Evolutionary conservation across 441 rosid genomes (phyloP).

Genomic region (Breynia disticha): DNA sequence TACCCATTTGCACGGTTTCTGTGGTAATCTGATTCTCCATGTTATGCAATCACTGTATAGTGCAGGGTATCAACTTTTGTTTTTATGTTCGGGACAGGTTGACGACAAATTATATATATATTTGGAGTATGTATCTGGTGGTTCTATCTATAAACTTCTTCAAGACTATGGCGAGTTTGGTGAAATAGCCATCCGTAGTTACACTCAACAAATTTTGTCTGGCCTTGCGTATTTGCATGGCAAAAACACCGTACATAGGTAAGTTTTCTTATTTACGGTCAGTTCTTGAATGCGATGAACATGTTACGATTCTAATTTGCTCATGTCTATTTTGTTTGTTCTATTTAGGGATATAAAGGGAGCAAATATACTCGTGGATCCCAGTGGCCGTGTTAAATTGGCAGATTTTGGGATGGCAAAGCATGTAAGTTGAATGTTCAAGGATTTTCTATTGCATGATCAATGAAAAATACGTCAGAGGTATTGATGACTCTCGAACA

Average conservation of each 20-base stretch:
- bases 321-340: constrained; percentile 2
- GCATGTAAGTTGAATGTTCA: constrained; percentile 47
- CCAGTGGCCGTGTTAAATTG: constrained; percentile 84
- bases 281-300: too few species aligned
- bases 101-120: constrained; percentile 83
- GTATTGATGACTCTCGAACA: not conserved
- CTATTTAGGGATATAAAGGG: constrained; percentile 88
- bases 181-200: constrained; percentile 81
- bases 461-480: not conserved
- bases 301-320: not conserved
- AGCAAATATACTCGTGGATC: constrained; percentile 93
- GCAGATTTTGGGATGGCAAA: constrained; percentile 99
- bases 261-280: constrained; percentile 11
- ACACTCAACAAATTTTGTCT: constrained; percentile 86
- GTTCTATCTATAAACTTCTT: constrained; percentile 92
- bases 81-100: constrained; percentile 38
- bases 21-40: too few species aligned
- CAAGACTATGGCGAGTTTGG: constrained; percentile 88
- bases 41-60: too few species aligned
- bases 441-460: too few species aligned
- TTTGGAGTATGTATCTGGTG: constrained; percentile 96
- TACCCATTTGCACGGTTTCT: too few species aligned
- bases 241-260: constrained; percentile 89
- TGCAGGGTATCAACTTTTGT: too few species aligned
- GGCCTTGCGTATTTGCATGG: constrained; percentile 87